phyloP scores from a whole-genome alignment of 2,329 filamentous ascomycete species.

The Metarhizium album region DNA sequence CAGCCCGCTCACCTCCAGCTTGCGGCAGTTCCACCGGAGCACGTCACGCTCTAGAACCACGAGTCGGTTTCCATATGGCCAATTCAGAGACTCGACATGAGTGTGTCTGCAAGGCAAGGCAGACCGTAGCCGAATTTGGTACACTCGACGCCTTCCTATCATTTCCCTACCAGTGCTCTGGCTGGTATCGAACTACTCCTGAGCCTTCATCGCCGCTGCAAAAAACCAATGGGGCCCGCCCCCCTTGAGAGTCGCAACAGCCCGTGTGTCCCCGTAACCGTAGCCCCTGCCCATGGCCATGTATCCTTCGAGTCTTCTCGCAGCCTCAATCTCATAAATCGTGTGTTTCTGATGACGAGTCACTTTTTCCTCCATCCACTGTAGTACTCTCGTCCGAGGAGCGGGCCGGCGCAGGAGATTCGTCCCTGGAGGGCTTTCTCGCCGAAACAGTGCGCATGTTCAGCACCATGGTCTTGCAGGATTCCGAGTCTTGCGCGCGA shows the following conservation, averaged over 20 bases:
- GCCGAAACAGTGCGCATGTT: slow-evolving; percentile 38
- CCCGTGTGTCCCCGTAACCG: no score
- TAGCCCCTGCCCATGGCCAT: no score
- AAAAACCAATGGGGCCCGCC: no score
- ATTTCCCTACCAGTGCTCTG: background rate
- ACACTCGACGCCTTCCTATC: background rate
- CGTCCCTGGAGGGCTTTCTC: slow-evolving; percentile 33
- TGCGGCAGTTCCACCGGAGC: no score
- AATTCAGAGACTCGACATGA: no score
- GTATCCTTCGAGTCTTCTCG: no score
- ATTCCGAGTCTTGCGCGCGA: slow-evolving; percentile 35
- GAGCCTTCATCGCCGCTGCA: background rate
- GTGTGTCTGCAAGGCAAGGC: background rate
- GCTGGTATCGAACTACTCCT: background rate
- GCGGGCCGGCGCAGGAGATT: background rate
- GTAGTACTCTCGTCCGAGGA: background rate
- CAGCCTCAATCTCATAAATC: background rate
- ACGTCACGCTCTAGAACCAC: no score
- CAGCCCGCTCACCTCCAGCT: no score
- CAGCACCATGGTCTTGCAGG: slow-evolving; percentile 31
- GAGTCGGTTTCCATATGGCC: no score
- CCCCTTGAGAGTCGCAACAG: no score
- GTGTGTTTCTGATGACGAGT: background rate
- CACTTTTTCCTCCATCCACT: background rate
- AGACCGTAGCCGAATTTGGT: background rate